A percentile compares a stretch with the other conserved stretches of the same genome.
Evolutionary conservation across 768 basidiomycete genomes (phyloP).

Genomic region (Termitomyces sp.): DNA sequence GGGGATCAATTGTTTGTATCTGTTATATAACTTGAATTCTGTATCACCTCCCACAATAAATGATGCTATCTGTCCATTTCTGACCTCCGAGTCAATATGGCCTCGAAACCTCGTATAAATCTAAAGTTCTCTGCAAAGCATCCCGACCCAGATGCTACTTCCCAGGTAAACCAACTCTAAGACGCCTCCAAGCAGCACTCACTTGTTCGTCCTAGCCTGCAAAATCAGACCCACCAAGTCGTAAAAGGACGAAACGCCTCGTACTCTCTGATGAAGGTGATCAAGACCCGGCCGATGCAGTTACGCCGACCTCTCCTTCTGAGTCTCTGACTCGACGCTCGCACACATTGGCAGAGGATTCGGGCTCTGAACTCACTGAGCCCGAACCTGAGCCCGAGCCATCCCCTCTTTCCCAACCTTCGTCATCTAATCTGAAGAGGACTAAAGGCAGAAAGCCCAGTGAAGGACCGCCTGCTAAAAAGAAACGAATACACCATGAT

Average conservation of each 20-base stretch:
- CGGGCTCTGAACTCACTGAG: slow-evolving; percentile 6
- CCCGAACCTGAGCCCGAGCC: slow-evolving; percentile 5
- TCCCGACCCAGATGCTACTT: slow-evolving; percentile 1
- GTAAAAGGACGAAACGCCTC: slow-evolving; percentile 21
- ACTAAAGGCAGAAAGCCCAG: slow-evolving; percentile 3
- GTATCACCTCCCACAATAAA: neutral
- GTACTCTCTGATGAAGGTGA: slow-evolving; percentile 23
- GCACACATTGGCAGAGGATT: slow-evolving; percentile 8
- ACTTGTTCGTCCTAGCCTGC: slow-evolving; percentile 3
- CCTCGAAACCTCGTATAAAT: slow-evolving; percentile 17
- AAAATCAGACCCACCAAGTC: slow-evolving; percentile 11
- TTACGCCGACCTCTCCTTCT: slow-evolving; percentile 4
- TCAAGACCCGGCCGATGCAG: neutral
- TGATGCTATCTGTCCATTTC: neutral
- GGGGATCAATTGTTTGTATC: slow-evolving; percentile 2
- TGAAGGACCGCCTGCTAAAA: slow-evolving; percentile 12
- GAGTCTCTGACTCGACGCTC: slow-evolving; percentile 2
- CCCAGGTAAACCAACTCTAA: slow-evolving; percentile 16
- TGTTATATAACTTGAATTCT: slow-evolving; percentile 8
- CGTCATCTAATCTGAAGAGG: slow-evolving; percentile 4
- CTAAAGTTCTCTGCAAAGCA: slow-evolving; percentile 12
- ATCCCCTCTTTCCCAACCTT: slow-evolving; percentile 1
- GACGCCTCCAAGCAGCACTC: neutral
- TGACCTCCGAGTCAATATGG: slow-evolving; percentile 12
- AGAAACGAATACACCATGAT: slow-evolving; percentile 17